Base-by-base conservation (phyloP, 1,139 yeast genomes). In the Saccharomyces hybrid region DNA sequence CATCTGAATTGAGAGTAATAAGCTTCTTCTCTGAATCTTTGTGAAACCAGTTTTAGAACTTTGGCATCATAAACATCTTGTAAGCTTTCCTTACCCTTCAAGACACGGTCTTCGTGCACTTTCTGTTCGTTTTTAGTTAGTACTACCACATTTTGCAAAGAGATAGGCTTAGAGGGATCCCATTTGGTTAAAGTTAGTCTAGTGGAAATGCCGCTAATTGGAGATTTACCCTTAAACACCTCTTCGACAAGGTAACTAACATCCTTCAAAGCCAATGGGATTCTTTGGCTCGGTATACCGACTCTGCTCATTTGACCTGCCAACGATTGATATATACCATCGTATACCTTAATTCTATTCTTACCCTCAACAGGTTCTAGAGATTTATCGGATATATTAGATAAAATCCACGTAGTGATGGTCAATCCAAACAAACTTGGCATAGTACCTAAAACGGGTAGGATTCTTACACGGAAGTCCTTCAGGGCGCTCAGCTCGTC, bases 401-500 rank as follows among this genome's bases (percentile, higher is more conserved):
- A 87, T 50, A 93, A 72, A 48, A 93, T 75, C 70, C 87, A 85
- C 0, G 97, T 86, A 2, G 96, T 95, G 56, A 93, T 79, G 0
- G 96, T 82, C 51, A 93, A 77, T 1, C 98, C 99, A 73, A 93
- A 93, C 73, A 91, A 86, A 7, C 95, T 97, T 1, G 99, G 99
- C 84, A 93, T 82, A 0, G 99, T 89, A 1, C 99, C 98, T 60
- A 93, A 73, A 0, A 93, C 99, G 0, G 99, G 99, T 56, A 93
- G 76, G 52, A 93, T 90, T 63, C 99, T 79, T 5, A 91, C 97
- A 61, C 99, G 79, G 75, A 93, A 93, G 73, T 89, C 90, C 63
- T 82, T 84, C 59, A 93, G 73, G 1, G 97, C 95, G 54, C 96
- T 83, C 52, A 93, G 76, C 69, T 93, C 95, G 60, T 84, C 95